Evolutionary conservation across 257 asterid genomes (phyloP).

Genomic region (Forsythia suspensa): DNA sequence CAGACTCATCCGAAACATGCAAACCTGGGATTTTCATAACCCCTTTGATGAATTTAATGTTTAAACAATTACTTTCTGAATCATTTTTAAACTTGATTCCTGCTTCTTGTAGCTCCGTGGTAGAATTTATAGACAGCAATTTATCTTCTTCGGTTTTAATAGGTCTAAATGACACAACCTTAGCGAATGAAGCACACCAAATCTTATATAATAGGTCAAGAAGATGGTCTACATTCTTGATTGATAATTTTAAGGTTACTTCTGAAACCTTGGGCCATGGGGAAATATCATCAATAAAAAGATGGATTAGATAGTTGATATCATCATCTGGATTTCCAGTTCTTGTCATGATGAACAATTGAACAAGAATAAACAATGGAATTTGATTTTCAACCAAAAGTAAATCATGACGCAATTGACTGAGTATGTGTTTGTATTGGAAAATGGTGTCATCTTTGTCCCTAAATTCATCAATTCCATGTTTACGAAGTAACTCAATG

Average conservation of each 20-base stretch:
- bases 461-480: neutral
- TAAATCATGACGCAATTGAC: neutral
- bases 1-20: conserved; percentile 30
- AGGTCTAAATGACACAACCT: neutral
- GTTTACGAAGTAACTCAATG: conserved; percentile 25
- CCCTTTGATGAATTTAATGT: conserved; percentile 34
- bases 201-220: neutral
- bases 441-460: neutral
- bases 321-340: neutral
- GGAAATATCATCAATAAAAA: neutral
- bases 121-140: conserved; percentile 23
- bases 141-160: conserved; percentile 4
- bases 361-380: neutral
- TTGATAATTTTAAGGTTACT: neutral
- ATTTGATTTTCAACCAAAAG: neutral
- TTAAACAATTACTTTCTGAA: conserved; percentile 6
- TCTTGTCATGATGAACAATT: neutral
- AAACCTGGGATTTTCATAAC: conserved; percentile 30
- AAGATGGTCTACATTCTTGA: neutral
- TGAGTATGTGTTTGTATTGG: neutral
- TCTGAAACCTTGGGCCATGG: neutral
- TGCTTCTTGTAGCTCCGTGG: conserved; percentile 31
- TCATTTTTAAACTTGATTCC: conserved; percentile 24
- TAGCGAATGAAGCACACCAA: neutral
- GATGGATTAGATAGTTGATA: neutral